phyloP scores from a whole-genome alignment of 1,139 yeast species.

The Kurtzmaniella natalensis region DNA sequence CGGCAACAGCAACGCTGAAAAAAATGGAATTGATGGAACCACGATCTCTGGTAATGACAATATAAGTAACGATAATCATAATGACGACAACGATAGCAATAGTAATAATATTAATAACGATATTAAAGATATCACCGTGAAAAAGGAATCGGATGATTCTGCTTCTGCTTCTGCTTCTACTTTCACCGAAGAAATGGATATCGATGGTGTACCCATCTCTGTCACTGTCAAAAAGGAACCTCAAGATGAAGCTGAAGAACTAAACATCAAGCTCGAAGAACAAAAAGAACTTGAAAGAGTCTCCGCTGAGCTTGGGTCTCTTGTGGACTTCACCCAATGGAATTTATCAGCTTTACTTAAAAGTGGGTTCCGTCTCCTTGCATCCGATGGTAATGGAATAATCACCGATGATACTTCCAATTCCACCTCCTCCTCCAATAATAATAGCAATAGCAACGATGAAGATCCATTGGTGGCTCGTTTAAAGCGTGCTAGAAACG shows the following conservation, averaged over 20 bases:
- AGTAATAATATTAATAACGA: too few relatives aligned
- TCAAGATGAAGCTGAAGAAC: slow-evolving; percentile 12
- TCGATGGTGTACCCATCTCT: not conserved
- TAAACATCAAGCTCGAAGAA: slow-evolving; percentile 41
- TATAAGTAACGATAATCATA: too few relatives aligned
- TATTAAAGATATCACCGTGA: too few relatives aligned
- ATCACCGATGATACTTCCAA: slow-evolving; percentile 10
- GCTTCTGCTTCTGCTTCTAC: too few relatives aligned
- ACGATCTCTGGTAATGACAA: too few relatives aligned
- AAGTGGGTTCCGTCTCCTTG: slow-evolving; percentile 68
- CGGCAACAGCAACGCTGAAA: too few relatives aligned
- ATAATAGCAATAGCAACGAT: slow-evolving; percentile 10
- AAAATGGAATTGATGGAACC: too few relatives aligned
- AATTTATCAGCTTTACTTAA: slow-evolving; percentile 60
- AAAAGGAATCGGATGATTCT: too few relatives aligned
- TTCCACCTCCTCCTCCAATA: slow-evolving; percentile 1
- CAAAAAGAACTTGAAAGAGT: slow-evolving; percentile 45
- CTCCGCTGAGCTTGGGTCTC: slow-evolving; percentile 42
- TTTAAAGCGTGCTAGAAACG: slow-evolving; percentile 1
- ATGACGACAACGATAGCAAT: too few relatives aligned
- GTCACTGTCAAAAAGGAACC: slow-evolving; percentile 25
- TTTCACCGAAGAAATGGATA: not conserved
- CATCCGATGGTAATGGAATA: slow-evolving; percentile 54
- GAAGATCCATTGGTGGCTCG: slow-evolving; percentile 4
- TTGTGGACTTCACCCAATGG: slow-evolving; percentile 61